phyloP scores from a whole-genome alignment of 257 asterid species.

The Phtheirospermum japonicum region DNA sequence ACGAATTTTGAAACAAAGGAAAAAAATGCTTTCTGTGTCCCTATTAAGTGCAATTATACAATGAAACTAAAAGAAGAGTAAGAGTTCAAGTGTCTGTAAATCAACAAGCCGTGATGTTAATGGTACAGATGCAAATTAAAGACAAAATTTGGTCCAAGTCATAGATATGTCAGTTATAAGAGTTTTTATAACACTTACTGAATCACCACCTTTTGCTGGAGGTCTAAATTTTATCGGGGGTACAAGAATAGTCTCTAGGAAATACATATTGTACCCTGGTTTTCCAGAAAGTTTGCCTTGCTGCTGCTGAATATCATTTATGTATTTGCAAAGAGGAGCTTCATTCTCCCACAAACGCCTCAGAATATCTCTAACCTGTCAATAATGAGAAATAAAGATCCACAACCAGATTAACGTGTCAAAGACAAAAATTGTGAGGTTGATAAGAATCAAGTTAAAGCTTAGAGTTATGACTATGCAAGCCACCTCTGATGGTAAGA shows the following conservation, averaged over 20 bases:
- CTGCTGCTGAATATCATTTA: constrained; percentile 67
- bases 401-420: constrained; percentile 22
- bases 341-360: constrained; percentile 86
- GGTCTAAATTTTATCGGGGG: constrained; percentile 92
- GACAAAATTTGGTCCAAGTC: background rate
- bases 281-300: constrained; percentile 36
- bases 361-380: constrained; percentile 67
- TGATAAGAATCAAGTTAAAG: constrained; percentile 9
- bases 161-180: background rate
- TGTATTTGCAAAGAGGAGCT: constrained; percentile 63
- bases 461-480: constrained; percentile 17
- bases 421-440: constrained; percentile 13
- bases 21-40: constrained; percentile 1
- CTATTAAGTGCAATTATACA: constrained; percentile 11
- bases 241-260: constrained; percentile 67
- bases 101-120: constrained; percentile 9
- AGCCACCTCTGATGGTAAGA: constrained; percentile 80
- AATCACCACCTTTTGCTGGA: constrained; percentile 75
- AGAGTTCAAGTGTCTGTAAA: constrained; percentile 4
- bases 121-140: background rate
- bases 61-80: background rate
- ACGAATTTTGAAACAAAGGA: background rate
- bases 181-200: constrained; percentile 59
- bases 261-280: constrained; percentile 65
- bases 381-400: constrained; percentile 31